A percentile compares a stretch with the other conserved stretches of the same genome.
These are phyloP conservation scores for Sclerospora graminicola DNA, from an alignment of 352 stramenopile genomes.

Conservation along the genomic window DNA sequence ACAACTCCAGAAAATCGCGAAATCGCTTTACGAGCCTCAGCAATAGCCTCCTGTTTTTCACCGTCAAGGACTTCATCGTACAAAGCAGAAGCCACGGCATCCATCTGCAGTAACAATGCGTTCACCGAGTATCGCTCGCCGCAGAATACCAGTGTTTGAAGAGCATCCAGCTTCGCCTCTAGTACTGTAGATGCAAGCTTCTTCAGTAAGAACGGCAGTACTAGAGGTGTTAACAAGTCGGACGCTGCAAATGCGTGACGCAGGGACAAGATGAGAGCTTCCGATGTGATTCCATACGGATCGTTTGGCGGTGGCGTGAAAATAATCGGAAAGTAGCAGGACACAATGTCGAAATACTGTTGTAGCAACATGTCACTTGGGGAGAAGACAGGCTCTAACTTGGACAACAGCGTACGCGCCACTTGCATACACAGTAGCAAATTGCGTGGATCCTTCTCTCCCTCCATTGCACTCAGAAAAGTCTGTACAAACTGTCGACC, in stretches of 20 bases:
- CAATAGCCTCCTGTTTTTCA: slow-evolving; percentile 76
- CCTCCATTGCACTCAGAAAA: slow-evolving; percentile 79
- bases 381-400: slow-evolving; percentile 53
- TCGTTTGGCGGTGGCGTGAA: slow-evolving; percentile 87
- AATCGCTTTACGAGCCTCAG: slow-evolving; percentile 46
- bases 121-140: slow-evolving; percentile 73
- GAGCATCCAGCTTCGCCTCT: slow-evolving; percentile 71
- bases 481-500: slow-evolving; percentile 52
- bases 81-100: slow-evolving; percentile 45
- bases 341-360: slow-evolving; percentile 86
- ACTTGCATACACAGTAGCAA: slow-evolving; percentile 73
- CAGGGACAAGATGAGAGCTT: slow-evolving; percentile 73
- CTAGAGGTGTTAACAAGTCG: slow-evolving; percentile 64
- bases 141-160: slow-evolving; percentile 80
- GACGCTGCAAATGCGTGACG: slow-evolving; percentile 69
- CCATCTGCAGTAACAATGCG: slow-evolving; percentile 62
- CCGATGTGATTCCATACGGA: slow-evolving; percentile 85
- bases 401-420: slow-evolving; percentile 41
- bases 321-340: slow-evolving; percentile 89
- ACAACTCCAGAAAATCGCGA: slow-evolving; percentile 53
- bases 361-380: slow-evolving; percentile 53
- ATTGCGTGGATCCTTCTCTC: slow-evolving; percentile 87
- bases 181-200: slow-evolving; percentile 72
- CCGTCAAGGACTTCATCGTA: slow-evolving; percentile 81
- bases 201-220: slow-evolving; percentile 82